Evolutionary conservation across 305 asterid species (phyloP), one percentile per base, ranked within the genome.

Genomic region (Striga hermonthica): DNA sequence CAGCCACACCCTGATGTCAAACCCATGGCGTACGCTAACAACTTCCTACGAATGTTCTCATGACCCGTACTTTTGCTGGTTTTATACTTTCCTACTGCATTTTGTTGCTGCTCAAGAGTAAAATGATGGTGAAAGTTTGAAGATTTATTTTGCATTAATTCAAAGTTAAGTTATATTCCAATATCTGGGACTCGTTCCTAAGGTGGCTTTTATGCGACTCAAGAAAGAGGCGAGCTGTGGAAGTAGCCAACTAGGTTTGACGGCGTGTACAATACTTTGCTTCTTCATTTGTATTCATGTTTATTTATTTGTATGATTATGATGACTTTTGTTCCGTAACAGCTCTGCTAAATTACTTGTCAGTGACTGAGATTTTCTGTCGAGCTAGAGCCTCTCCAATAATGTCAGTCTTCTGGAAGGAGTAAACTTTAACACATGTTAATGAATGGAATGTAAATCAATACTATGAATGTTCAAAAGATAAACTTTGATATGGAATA

Each of bases 1-100:
- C 96, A 94, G 99, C 91, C 90, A 9, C 99, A 90, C 77, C 99
- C 97, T 13, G 97, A 94, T 70, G 92, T 94, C 66, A 94, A 88
- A 79, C 97, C 97, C 4, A 94, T 94, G 99, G 97, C 99, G 3
- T 94, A 94, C 38, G 99, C 99, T 9, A 90, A 82, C 84, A 94
- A 94, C 86, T 94, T 94, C 84, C 82, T 94, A 37, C 74, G 95
- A 35, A 81, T 94, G 96, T 88, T 90, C 82, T 79, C 90, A 6
- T 93, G 74, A 64, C 74, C 77, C 69, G 40, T 39, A 14, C 9
- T 38, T n/a, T n/a, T 54, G 72, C 31, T 58, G 56, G 34, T 71
- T 41, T 45, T 64, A 53, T 61, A 38, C 53, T 62, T 47, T 57
- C 3, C 7, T 50, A 52, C 55, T 70, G 72, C 69, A 63, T 65